Base-by-base conservation (phyloP, 1,139 yeast species). In the Candida sp. region DNA sequence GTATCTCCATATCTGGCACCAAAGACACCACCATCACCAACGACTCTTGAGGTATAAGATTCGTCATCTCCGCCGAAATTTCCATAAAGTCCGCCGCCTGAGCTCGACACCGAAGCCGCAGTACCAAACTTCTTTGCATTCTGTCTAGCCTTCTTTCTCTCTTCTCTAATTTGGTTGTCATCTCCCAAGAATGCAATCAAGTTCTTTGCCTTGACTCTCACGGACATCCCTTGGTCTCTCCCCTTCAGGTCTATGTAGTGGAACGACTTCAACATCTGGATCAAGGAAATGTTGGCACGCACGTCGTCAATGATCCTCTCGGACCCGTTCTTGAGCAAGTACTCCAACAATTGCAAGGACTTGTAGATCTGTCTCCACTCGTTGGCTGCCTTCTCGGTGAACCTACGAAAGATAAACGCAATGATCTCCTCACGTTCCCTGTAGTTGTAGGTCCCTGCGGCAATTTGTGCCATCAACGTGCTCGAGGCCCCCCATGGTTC, bases 401-500 rank as follows among this genome's bases (percentile, higher is more conserved):
- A 92, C 56, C 98, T 81, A 63, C 90, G 78, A 65, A 86, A 85
- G 35, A 86, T 78, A 78, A 87, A 85, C 3, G 88, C 85, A 48
- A 85, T 73, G 54, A 88, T 83, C 63, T 88, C 96, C 63, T 88
- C 93, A 54, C 96, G 72, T 62, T 88, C 96, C 57, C 91, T 75
- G 63, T 89, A 89, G 70, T 90, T 90, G 71, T 90, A 90, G 5
- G 99, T 94, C 2, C 97, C 98, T 33, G 92, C 89, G 5, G 99
- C 96, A 61, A 96, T 94, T 66, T 92, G 96, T 55, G 88, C 89
- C 98, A 96, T 94, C 65, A 90, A 74, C 2, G 97, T 83, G 4
- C 96, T 83, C 2, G 96, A 86, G 3, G 98, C 96, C n/a, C 99
- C 99, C 99, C 99, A 94, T 2, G 99, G 99, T 70, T 94, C 99